Evolutionary conservation across 2,329 filamentous ascomycete species (phyloP), one percentile per base, ranked within the genome.

Genomic region (Monilinia laxa): DNA sequence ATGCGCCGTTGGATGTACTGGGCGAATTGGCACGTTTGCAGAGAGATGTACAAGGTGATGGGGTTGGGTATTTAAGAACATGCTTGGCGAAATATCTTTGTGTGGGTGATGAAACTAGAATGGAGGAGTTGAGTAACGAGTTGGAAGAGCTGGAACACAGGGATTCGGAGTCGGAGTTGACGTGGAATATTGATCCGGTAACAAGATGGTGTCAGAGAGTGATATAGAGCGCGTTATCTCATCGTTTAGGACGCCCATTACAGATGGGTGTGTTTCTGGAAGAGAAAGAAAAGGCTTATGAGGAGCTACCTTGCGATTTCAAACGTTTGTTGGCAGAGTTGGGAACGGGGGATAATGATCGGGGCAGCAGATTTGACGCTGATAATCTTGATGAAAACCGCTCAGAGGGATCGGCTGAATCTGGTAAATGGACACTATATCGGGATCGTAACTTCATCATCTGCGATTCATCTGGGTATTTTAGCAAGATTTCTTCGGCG

Each of bases 141-240:
- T 1, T 59, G 2, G 35, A 31, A 1, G 3, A 5, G 3, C 35
- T 35, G 14, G 42, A 49, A 0, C 42, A 59, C 25, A 35, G 10
- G 3, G 9, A 1, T 4, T 1, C 1, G 6, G 7, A 10, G 3
- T 1, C 4, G 35, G 18, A 23, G 18, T 23, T 5, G 4, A 23
- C 5, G n/a, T 11, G 10, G 16, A n/a, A 1, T 9, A 11, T 59
- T 18, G 57, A 49, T 35, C 18, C 42, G 6, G 23, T 59, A 35
- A 59, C 57, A 23, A 49, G 20, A 2, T 59, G 42, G 20, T 49
- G 42, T 20, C 42, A 18, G 35, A n/a, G 42, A 35, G 20, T 20
- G 0, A 35, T 59, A n/a, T 42, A 35, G 35, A 31, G 12, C 12
- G 42, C 57, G 16, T 35, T 59, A 40, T 3, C 4, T 25, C 12